phyloP scores from a whole-genome alignment of 257 asterid species.

The Jasminum sambac region DNA sequence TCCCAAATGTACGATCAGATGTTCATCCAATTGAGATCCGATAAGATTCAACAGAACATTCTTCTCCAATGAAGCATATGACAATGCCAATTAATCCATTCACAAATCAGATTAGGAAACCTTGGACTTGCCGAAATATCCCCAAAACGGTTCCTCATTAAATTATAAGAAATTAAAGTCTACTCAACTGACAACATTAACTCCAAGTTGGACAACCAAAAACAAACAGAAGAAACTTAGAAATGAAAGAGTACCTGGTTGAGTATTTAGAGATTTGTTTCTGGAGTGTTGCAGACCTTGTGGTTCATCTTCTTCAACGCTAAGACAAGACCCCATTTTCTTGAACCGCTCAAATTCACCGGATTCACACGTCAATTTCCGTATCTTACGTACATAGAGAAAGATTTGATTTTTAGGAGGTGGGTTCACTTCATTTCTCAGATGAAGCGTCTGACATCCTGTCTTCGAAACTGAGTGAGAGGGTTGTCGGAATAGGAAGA shows the following conservation, averaged over 20 bases:
- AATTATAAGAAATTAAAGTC: background rate
- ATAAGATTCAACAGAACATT: background rate
- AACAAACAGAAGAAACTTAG: slow-evolving; percentile 5
- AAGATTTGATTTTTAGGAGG: slow-evolving; percentile 30
- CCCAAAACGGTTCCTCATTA: background rate
- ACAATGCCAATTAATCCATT: slow-evolving; percentile 5
- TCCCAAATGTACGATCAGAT: background rate
- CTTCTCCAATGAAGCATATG: background rate
- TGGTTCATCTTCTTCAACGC: slow-evolving; percentile 53
- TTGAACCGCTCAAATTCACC: slow-evolving; percentile 20
- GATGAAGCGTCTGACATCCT: slow-evolving; percentile 1
- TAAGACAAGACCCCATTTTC: slow-evolving; percentile 79
- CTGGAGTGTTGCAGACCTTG: slow-evolving; percentile 28
- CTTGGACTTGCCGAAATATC: background rate
- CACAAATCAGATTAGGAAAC: background rate
- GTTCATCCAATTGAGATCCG: slow-evolving; percentile 11
- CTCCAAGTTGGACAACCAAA: slow-evolving; percentile 11
- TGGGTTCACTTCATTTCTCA: slow-evolving; percentile 11
- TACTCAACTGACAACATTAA: background rate
- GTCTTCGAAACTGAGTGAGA: slow-evolving; percentile 26
- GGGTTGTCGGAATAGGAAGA: slow-evolving; percentile 31
- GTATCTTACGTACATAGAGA: slow-evolving; percentile 22
- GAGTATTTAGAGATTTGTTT: slow-evolving; percentile 31
- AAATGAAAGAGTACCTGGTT: slow-evolving; percentile 32
- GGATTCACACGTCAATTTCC: slow-evolving; percentile 47